Conservation (phyloP, 2,329 filamentous ascomycete genomes). For the Moelleriella libera region DNA sequence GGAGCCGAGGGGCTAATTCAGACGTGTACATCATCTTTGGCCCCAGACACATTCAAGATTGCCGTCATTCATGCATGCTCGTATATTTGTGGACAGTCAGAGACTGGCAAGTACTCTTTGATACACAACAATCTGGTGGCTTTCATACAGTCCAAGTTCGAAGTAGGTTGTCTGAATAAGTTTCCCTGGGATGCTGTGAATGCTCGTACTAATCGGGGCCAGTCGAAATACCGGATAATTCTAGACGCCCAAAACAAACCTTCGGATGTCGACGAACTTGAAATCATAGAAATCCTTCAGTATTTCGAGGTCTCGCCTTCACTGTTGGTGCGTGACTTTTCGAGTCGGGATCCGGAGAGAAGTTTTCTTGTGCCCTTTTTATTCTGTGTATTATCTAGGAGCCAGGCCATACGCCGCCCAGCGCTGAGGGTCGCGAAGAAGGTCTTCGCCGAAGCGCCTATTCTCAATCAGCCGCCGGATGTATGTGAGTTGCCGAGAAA, state of each 20-base stretch:
- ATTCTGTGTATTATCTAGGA: slow-evolving; percentile 37
- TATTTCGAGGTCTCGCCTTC: slow-evolving; percentile 39
- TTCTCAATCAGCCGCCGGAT: slow-evolving; percentile 10
- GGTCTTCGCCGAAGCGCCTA: slow-evolving; percentile 24
- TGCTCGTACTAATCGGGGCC: not conserved
- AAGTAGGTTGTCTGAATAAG: not conserved
- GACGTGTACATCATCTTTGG: slow-evolving; percentile 39
- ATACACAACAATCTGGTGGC: slow-evolving; percentile 40
- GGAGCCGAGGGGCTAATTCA: slow-evolving; percentile 42
- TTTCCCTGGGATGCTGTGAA: no score
- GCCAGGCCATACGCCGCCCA: slow-evolving; percentile 32
- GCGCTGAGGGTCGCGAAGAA: slow-evolving; percentile 32
- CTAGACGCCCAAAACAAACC: slow-evolving; percentile 8
- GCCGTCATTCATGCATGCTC: slow-evolving; percentile 48
- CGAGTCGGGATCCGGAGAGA: slow-evolving; percentile 9
- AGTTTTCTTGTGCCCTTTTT: slow-evolving; percentile 35
- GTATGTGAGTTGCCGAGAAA: slow-evolving; percentile 12
- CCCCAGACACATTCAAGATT: slow-evolving; percentile 47
- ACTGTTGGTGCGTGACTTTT: slow-evolving; percentile 16
- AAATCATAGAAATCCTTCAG: slow-evolving; percentile 19
- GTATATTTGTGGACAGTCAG: slow-evolving; percentile 42
- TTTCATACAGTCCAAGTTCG: slow-evolving; percentile 27
- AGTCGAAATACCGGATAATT: slow-evolving; percentile 2
- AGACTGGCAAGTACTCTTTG: slow-evolving; percentile 33
- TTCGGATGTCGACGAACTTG: slow-evolving; percentile 23